phyloP scores from a whole-genome alignment of 2,329 filamentous ascomycete genomes.

The Ophiostoma quercus region DNA sequence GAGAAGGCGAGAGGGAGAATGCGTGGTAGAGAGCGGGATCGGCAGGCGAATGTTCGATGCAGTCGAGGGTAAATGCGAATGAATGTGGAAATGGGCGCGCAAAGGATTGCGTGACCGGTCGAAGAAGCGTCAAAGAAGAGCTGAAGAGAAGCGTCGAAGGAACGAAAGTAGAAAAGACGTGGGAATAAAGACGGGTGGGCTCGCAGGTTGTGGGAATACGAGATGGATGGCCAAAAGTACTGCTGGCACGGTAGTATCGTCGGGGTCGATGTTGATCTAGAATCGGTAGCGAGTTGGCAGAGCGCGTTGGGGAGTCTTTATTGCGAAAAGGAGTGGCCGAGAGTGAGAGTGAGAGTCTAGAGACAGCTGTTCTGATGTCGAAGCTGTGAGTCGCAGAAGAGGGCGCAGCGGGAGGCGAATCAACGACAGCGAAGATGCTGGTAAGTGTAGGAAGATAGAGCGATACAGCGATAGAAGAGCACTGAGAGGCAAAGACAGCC shows the following conservation, averaged over 20 bases:
- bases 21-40: background rate
- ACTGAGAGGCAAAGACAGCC: background rate
- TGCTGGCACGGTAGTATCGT: conserved; percentile 9
- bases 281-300: background rate
- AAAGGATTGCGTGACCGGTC: background rate
- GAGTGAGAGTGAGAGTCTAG: background rate
- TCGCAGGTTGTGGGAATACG: conserved; percentile 3
- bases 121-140: conserved; percentile 1
- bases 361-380: background rate
- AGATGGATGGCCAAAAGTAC: conserved; percentile 3
- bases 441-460: background rate
- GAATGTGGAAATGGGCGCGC: background rate
- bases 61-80: conserved; percentile 1
- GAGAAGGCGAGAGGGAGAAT: background rate
- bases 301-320: conserved; percentile 6
- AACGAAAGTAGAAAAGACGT: background rate
- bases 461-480: background rate
- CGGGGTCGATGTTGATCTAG: background rate
- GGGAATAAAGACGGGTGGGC: conserved; percentile 10
- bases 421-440: conserved; percentile 5
- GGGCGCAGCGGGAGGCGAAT: conserved; percentile 10
- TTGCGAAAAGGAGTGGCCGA: conserved; percentile 2
- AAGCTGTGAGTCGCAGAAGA: background rate
- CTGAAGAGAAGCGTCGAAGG: conserved; percentile 1
- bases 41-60: background rate